phyloP scores from a whole-genome alignment of 805 yeast species.

The Candida nanaspora region DNA sequence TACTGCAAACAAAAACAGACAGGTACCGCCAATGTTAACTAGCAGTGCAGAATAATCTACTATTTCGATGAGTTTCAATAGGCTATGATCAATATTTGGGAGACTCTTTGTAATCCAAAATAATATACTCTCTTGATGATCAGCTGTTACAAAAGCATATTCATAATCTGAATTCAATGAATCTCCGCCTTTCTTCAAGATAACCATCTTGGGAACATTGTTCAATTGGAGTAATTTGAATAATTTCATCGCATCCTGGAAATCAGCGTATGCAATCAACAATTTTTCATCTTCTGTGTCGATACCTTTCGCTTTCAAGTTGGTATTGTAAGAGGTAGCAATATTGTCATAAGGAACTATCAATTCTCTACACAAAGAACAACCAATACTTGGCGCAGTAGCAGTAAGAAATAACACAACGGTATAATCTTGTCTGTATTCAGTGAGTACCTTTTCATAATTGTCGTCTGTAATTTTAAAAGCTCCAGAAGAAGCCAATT shows the following conservation, averaged over 20 bases:
- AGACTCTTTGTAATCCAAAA: slow-evolving; percentile 25
- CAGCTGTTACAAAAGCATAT: slow-evolving; percentile 41
- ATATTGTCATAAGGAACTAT: slow-evolving; percentile 57
- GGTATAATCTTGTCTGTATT: slow-evolving; percentile 62
- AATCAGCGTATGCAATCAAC: slow-evolving; percentile 72
- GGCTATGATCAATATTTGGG: slow-evolving; percentile 12
- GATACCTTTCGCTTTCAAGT: slow-evolving; percentile 44
- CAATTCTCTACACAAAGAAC: slow-evolving; percentile 65
- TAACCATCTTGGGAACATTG: slow-evolving; percentile 71
- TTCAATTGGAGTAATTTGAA: slow-evolving; percentile 50
- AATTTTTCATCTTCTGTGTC: slow-evolving; percentile 40
- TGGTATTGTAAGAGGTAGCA: slow-evolving; percentile 49
- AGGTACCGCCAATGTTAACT: slow-evolving; percentile 27
- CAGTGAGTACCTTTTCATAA: slow-evolving; percentile 47
- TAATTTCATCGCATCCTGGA: slow-evolving; percentile 44
- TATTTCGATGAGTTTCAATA: slow-evolving; percentile 32
- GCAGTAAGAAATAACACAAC: slow-evolving; percentile 69
- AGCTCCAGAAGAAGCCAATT: background rate
- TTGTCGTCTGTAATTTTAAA: slow-evolving; percentile 48
- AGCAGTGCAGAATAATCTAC: slow-evolving; percentile 32
- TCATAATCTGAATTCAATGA: slow-evolving; percentile 27
- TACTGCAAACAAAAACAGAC: slow-evolving; percentile 25
- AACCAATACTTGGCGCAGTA: slow-evolving; percentile 62
- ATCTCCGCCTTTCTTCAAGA: slow-evolving; percentile 44
- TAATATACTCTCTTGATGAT: slow-evolving; percentile 21